Conservation (phyloP, 352 stramenopile species). For the Pythium rhizo-oryzae region DNA sequence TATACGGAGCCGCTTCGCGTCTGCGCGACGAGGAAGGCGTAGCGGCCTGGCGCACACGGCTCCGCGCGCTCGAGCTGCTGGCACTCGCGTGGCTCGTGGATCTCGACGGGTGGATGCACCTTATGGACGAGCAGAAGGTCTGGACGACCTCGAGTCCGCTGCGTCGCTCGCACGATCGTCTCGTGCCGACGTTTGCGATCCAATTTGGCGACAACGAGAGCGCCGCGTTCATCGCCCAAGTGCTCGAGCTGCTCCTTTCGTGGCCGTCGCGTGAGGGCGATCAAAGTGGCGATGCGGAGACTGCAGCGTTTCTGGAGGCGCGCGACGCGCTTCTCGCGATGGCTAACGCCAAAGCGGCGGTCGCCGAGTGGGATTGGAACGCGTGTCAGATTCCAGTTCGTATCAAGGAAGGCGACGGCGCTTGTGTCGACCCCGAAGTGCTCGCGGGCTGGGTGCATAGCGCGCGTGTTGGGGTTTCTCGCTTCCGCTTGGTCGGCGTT, state of each 20-base stretch:
- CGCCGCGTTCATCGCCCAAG: neutral
- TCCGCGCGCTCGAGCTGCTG: neutral
- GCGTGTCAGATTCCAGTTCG: neutral
- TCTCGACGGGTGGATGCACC: neutral
- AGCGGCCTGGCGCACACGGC: neutral
- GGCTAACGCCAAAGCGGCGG: neutral
- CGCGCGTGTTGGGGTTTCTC: neutral
- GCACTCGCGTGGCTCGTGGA: slow-evolving; percentile 2
- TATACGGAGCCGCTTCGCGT: neutral
- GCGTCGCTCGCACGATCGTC: too few relatives aligned
- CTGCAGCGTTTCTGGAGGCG: too few relatives aligned
- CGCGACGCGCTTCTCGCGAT: neutral
- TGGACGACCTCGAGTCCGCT: neutral
- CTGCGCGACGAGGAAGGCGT: neutral
- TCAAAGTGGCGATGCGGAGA: too few relatives aligned
- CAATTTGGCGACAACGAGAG: neutral
- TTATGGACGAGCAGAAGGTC: neutral
- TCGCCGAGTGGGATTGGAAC: neutral
- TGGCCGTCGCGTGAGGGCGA: too few relatives aligned
- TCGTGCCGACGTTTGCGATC: neutral
- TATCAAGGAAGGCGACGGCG: neutral
- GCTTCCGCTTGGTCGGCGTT: neutral
- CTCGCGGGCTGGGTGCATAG: neutral
- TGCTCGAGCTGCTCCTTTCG: too few relatives aligned
- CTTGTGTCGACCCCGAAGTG: neutral